Evolutionary conservation across 345 rosid species (phyloP), one percentile per base, ranked within the genome.

Genomic region (Melaleuca quinquenervia): DNA sequence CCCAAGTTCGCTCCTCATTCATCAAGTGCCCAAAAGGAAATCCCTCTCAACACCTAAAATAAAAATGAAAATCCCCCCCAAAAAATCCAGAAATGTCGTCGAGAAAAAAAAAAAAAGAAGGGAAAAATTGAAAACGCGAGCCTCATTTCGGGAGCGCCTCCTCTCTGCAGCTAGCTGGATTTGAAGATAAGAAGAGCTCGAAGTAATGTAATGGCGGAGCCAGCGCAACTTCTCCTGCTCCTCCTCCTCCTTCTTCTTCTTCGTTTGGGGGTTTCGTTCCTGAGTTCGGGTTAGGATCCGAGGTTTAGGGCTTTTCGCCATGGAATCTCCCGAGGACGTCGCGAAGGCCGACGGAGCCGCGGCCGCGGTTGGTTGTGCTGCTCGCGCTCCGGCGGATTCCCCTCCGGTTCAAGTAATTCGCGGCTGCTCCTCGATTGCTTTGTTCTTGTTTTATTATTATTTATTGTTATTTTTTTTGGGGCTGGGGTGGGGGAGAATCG

Each of bases 381-480:
- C 83, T 50, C 26, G 82, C 45, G 8, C 84, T 36, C 60, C 82
- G 15, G 49, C 89, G 22, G 87, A 26, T 74, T 92, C 92, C 48
- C 86, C 91, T n/a, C 87, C 90, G 11, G 92, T 90, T 88, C 92
- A 90, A 84, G 94, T 92, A 90, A 84, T 45, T 82, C 56, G 48
- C 82, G 51, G 54, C 29, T 44, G 85, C 48, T 49, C 62, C 54
- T 41, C 60, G 26, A 56, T 18, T 44, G 5, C 2, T 18, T 82
- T 48, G 14, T 6, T 14, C 44, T n/a, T 49, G 32, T 21, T 84
- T 3, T 18, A 27, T 60, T 8, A 16, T 8, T 50, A 21, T 70
- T 12, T 0, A n/a, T 41, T 2, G 4, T 41, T 41, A 41, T 41
- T 41, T 41, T 41, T 41, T 2, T 41, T 2, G 41, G 41, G 41